Conservation (phyloP, 2,329 filamentous ascomycete species). For the Aspergillus tamarii region DNA sequence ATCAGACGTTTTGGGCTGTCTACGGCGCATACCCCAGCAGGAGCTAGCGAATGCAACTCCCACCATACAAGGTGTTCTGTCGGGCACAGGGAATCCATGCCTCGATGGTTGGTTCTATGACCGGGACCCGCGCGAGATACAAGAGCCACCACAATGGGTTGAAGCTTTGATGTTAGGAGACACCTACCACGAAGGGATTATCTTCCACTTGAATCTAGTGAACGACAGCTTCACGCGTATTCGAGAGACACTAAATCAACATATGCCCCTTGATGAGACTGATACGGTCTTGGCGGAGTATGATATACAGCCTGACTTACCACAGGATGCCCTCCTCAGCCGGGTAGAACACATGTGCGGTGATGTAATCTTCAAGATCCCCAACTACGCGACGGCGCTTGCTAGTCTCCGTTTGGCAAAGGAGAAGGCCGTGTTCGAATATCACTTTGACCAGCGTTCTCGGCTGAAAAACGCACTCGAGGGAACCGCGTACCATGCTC, state of each 20-base stretch:
- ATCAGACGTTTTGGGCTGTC: constrained; percentile 19
- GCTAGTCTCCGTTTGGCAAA: not conserved
- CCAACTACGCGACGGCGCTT: constrained; percentile 23
- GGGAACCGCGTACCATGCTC: constrained; percentile 32
- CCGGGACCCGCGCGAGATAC: constrained; percentile 17
- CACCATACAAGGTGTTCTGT: constrained; percentile 25
- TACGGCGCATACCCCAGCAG: constrained; percentile 27
- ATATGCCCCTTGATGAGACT: constrained; percentile 17
- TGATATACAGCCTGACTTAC: constrained; percentile 17
- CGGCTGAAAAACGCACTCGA: constrained; percentile 26
- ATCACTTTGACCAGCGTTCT: constrained; percentile 33
- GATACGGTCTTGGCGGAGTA: constrained; percentile 26
- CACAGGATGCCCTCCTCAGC: constrained; percentile 14
- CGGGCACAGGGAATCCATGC: constrained; percentile 31
- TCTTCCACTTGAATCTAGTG: constrained; percentile 30
- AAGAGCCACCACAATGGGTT: constrained; percentile 25
- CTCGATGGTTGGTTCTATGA: constrained; percentile 31
- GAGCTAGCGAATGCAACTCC: constrained; percentile 29
- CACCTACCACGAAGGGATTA: constrained; percentile 31
- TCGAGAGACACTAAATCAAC: constrained; percentile 11
- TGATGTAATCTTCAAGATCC: constrained; percentile 30
- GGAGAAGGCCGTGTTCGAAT: constrained; percentile 16
- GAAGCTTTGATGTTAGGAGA: constrained; percentile 29
- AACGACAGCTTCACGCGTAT: constrained; percentile 22
- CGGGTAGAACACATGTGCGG: constrained; percentile 31